These are phyloP conservation scores for Lodderomyces beijingensis DNA, from an alignment of 1,139 yeast species.

Conservation along the genomic window DNA sequence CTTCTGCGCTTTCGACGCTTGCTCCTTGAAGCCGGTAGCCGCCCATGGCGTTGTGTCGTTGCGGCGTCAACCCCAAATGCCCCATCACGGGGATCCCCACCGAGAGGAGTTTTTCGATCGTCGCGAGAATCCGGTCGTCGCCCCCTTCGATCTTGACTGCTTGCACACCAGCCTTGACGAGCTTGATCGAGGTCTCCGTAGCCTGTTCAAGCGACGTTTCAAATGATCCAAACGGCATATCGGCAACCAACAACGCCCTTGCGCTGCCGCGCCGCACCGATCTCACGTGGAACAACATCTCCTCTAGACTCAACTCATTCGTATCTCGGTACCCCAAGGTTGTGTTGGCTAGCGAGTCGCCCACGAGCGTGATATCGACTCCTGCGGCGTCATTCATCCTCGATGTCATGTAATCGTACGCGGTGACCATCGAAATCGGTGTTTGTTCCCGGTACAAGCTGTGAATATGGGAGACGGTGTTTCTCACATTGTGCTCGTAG, in stretches of 20 bases:
- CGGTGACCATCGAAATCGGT: conserved; percentile 78
- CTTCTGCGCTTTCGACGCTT: conserved; percentile 48
- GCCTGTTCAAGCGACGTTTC: conserved; percentile 68
- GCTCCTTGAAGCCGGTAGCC: conserved; percentile 89
- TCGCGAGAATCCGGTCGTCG: conserved; percentile 41
- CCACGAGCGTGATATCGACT: conserved; percentile 72
- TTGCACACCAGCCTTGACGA: conserved; percentile 67
- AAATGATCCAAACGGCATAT: conserved; percentile 84
- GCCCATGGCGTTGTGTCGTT: conserved; percentile 70
- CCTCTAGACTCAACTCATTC: conserved; percentile 70
- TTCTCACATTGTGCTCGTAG: conserved; percentile 14
- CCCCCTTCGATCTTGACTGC: conserved; percentile 92
- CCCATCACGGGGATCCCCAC: conserved; percentile 90
- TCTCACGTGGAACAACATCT: conserved; percentile 68
- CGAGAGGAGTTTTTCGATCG: conserved; percentile 46
- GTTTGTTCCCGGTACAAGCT: conserved; percentile 33
- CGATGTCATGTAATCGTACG: conserved; percentile 82
- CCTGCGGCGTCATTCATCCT: conserved; percentile 65
- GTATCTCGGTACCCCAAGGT: conserved; percentile 80
- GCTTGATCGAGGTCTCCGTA: conserved; percentile 52
- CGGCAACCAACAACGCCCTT: conserved; percentile 71
- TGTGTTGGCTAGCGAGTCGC: conserved; percentile 93
- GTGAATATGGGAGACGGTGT: conserved; percentile 41
- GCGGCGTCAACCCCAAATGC: conserved; percentile 92
- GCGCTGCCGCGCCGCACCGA: conserved; percentile 73